A percentile compares a stretch with the other conserved stretches of the same genome.
Evolutionary conservation across 768 basidiomycete genomes (phyloP).

Genomic region (Tulasnella sp.): DNA sequence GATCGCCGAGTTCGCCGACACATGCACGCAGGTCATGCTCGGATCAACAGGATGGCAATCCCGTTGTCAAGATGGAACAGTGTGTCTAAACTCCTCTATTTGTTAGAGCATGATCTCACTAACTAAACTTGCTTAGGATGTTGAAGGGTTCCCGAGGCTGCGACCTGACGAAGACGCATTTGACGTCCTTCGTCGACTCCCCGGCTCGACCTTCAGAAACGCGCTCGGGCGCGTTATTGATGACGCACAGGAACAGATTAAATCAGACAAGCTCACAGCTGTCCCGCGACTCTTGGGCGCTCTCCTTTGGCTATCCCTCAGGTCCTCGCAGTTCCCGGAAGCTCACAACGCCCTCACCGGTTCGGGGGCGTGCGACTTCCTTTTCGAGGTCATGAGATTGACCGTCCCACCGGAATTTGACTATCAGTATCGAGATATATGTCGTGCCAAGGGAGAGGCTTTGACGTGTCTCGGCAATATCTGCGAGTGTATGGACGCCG

Average conservation of each 20-base stretch:
- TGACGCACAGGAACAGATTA: not conserved
- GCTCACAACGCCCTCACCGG: not conserved
- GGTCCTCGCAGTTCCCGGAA: not conserved
- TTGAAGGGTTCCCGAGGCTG: not conserved
- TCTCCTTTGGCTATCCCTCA: not conserved
- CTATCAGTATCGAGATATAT: not conserved
- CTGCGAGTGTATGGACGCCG: not conserved
- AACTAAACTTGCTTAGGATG: not conserved
- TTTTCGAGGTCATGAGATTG: not conserved
- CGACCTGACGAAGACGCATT: not conserved
- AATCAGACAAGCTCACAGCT: not conserved
- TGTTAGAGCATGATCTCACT: not conserved
- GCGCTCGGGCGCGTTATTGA: not conserved
- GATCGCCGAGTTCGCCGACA: not conserved
- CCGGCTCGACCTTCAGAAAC: not conserved
- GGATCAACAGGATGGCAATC: not conserved
- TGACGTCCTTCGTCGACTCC: not conserved
- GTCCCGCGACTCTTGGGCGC: not conserved
- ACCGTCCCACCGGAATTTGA: not conserved
- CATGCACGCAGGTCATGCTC: not conserved
- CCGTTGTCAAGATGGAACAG: not conserved
- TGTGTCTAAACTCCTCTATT: not conserved
- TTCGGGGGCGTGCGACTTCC: not conserved
- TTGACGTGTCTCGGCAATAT: conserved; percentile 7
- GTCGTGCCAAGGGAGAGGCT: conserved; percentile 3